Base-by-base conservation (phyloP, 257 asterid genomes). In the Scutellaria baicalensis region DNA sequence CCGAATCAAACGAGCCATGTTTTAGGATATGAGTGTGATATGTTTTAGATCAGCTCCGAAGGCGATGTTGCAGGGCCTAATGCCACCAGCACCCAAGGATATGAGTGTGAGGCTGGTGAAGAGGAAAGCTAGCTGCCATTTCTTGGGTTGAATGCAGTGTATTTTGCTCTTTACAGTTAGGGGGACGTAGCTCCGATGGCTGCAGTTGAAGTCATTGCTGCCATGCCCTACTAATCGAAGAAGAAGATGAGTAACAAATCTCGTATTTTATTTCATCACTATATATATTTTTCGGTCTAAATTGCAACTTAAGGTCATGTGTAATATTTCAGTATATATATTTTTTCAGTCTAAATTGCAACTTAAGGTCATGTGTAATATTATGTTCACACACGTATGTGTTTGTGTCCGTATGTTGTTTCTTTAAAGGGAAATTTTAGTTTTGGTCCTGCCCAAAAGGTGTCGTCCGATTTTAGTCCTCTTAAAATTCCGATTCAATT, bases 61-160 rank as follows among this genome's bases (percentile, higher is more conserved):
- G 54, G 97, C 96, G 9, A 89, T 87, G 89, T 89, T 91, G 77
- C 97, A 91, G 1, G 97, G 93, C 50, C 95, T 63, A 20, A 91
- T 81, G 1, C 95, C 91, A 1, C 96, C 97, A 0, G 97, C 92
- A 3, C 97, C 97, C 14, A 84, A 1, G 0, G 95, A 84, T n/a
- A 89, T 75, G 5, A 91, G 69, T 1, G 84, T 86, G 6, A 91
- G 90, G 62, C 85, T 82, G 0, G 67, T 12, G 77, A 77, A 83
- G 48, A 91, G 86, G 69, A 80, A 69, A 0, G 77, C 80, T 0
- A 89, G 90, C 74, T 89, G 97, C 95, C 89, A 84, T 35, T 61
- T 61, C 3, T 82, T 74, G 59, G 97, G 95, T 14, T 75, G 71
- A 4, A 18, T 9, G 79, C 97, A 86, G 4, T 2, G 8, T 1